Evolutionary conservation across 2,329 filamentous ascomycete species (phyloP).

Genomic region (Beauveria asiatica): DNA sequence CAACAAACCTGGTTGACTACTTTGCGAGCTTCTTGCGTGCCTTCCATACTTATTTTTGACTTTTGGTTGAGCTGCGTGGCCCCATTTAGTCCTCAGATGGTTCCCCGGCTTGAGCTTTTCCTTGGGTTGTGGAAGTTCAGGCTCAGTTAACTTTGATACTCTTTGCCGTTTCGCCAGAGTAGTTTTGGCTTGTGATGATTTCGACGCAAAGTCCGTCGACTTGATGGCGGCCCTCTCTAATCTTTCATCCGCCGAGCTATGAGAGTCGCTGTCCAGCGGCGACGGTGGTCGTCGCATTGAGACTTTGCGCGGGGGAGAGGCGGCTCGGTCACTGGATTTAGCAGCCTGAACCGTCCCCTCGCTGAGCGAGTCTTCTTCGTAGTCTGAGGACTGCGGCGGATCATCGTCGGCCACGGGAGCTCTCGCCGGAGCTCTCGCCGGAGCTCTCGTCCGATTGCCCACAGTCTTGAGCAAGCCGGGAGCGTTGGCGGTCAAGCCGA

Average conservation of each 20-base stretch:
- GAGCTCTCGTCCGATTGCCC: not conserved
- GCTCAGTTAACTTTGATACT: not conserved
- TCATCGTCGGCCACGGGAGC: slow-evolving; percentile 8
- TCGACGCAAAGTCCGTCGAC: slow-evolving; percentile 22
- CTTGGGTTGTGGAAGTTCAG: not conserved
- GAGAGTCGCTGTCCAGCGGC: slow-evolving; percentile 10
- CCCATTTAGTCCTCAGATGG: slow-evolving; percentile 17
- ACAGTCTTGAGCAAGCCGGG: slow-evolving; percentile 15
- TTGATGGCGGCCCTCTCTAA: slow-evolving; percentile 24
- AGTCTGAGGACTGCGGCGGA: slow-evolving; percentile 22
- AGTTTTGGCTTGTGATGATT: not conserved
- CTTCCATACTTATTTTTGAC: slow-evolving; percentile 21
- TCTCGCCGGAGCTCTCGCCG: slow-evolving; percentile 11
- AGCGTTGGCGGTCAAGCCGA: slow-evolving; percentile 18
- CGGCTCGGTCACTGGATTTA: not conserved
- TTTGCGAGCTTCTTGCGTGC: slow-evolving; percentile 16
- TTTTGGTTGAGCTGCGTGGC: slow-evolving; percentile 16
- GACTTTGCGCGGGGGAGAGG: not conserved
- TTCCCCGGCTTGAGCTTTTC: slow-evolving; percentile 14
- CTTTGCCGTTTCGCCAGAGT: not conserved
- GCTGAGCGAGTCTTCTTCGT: slow-evolving; percentile 16
- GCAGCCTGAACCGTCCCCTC: slow-evolving; percentile 4
- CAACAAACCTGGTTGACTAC: slow-evolving; percentile 8
- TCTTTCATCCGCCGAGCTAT: slow-evolving; percentile 21
- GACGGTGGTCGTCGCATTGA: not conserved